These are phyloP conservation scores for Medicago lupulina DNA, from an alignment of 306 rosid genomes.

Conservation along the genomic window DNA sequence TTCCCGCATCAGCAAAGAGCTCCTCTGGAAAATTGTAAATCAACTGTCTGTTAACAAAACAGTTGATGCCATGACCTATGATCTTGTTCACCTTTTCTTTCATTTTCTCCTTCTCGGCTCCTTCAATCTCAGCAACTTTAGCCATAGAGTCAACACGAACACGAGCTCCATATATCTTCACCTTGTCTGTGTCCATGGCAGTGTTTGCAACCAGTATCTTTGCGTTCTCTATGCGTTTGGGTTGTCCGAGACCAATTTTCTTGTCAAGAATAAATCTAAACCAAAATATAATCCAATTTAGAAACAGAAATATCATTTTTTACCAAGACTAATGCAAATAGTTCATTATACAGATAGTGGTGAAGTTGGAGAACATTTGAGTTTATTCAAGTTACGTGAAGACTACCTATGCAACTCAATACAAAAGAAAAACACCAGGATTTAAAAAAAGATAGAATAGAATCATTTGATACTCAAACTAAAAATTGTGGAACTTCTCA, in stretches of 20 bases:
- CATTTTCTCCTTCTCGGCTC: slow-evolving; percentile 96
- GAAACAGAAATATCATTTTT: slow-evolving; percentile 25
- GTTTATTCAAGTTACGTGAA: neutral
- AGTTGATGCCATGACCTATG: slow-evolving; percentile 90
- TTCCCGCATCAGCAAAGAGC: slow-evolving; percentile 97
- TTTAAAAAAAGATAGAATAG: neutral
- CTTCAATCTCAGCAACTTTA: slow-evolving; percentile 93
- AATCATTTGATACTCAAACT: slow-evolving; percentile 10
- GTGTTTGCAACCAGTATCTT: slow-evolving; percentile 91
- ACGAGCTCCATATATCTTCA: slow-evolving; percentile 91
- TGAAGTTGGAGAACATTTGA: slow-evolving; percentile 22
- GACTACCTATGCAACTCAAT: slow-evolving; percentile 13
- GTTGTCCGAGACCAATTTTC: slow-evolving; percentile 97
- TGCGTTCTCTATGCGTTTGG: slow-evolving; percentile 90
- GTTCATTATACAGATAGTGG: neutral
- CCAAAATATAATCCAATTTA: slow-evolving; percentile 42
- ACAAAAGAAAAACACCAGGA: slow-evolving; percentile 5
- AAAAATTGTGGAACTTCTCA: slow-evolving; percentile 1
- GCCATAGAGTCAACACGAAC: slow-evolving; percentile 98
- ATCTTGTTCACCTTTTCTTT: slow-evolving; percentile 96
- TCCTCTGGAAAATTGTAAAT: slow-evolving; percentile 98
- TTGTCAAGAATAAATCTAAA: slow-evolving; percentile 94
- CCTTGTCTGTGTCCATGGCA: slow-evolving; percentile 96
- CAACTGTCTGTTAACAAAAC: slow-evolving; percentile 93
- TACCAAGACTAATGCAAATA: neutral